Base-by-base conservation (phyloP, 257 asterid genomes). In the Galeopsis tetrahit region DNA sequence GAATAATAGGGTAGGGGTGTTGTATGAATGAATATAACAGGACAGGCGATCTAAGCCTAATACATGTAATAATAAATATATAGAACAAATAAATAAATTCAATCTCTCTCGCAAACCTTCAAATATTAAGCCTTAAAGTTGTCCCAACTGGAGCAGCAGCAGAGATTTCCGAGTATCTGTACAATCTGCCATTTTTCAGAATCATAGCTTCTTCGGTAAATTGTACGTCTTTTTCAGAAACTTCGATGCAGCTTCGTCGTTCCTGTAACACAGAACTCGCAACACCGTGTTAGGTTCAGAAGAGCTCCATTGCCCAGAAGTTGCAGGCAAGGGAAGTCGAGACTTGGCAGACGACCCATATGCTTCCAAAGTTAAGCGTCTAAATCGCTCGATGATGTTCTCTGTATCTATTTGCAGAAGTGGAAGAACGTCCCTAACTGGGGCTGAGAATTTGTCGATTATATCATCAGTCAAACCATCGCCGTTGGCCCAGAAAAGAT, bases 291-390 rank as follows among this genome's bases (percentile, higher is more conserved):
- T 95, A 1, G 99, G 95, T 57, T 95, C 99, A 1, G 89, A 80
- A 2, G 97, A 82, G 77, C 77, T 88, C 99, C 99, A 95, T 63
- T 92, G 96, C 51, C 96, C 99, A 0, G 99, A 88, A 0, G 98
- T 95, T 58, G 98, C 90, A 48, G 99, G 99, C 57, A 95, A 81
- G 10, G 98, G 99, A 66, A 95, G 87, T 63, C 97, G 82, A 7
- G 95, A 81, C 73, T 90, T 95, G 7, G 96, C 91, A 2, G 97
- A 85, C 63, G 94, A 85, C 66, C 97, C 96, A 35, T 85, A 85
- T 0, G 92, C 70, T 77, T 89, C 96, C 77, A 87, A 65, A 17
- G 91, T 83, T 71, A 79, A 11, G 40, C 90, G 88, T 72, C 88
- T 86, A 76, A 88, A 95, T 49, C 81, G 76, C 79, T 88, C 94